Evolutionary conservation across 495 filamentous ascomycete species (phyloP).

Genomic region (Penicillium riverlandense): DNA sequence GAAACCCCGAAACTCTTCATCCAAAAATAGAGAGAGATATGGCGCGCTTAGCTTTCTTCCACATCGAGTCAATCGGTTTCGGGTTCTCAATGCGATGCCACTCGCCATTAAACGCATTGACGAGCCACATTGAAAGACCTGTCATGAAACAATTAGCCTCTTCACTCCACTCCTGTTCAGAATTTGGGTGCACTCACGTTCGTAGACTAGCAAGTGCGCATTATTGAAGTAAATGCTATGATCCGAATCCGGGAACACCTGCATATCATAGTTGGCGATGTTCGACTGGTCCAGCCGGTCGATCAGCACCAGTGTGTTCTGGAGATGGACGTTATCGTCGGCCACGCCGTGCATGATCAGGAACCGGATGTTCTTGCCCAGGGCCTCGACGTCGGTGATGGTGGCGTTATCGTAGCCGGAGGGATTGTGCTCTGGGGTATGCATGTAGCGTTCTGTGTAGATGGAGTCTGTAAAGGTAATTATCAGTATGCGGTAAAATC

Average conservation of each 20-base stretch:
- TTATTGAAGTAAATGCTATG: constrained; percentile 95
- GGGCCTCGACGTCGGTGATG: constrained; percentile 62
- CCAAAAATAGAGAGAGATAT: constrained; percentile 4
- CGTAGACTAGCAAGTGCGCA: constrained; percentile 87
- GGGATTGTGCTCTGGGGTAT: constrained; percentile 75
- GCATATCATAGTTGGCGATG: constrained; percentile 93
- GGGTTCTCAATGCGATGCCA: constrained; percentile 72
- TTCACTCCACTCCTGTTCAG: too few species aligned
- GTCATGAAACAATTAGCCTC: constrained; percentile 13
- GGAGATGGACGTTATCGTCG: constrained; percentile 96
- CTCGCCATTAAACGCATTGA: constrained; percentile 97
- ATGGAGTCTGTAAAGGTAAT: constrained; percentile 58
- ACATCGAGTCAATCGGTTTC: constrained; percentile 41
- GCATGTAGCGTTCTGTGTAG: constrained; percentile 96
- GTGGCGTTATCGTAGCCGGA: constrained; percentile 68
- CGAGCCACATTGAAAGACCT: constrained; percentile 88
- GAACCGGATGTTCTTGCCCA: constrained; percentile 73
- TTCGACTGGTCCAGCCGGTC: constrained; percentile 78
- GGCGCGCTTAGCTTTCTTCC: constrained; percentile 16
- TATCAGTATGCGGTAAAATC: neutral
- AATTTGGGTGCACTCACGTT: constrained; percentile 56
- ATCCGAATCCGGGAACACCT: constrained; percentile 93
- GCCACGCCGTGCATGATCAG: constrained; percentile 89
- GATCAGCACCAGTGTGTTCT: constrained; percentile 79
- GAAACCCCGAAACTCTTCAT: neutral